A percentile compares a stretch with the other conserved stretches of the same genome.
Conservation (phyloP, 1,139 yeast species). For the Kurtzmaniella quercitrusa region DNA sequence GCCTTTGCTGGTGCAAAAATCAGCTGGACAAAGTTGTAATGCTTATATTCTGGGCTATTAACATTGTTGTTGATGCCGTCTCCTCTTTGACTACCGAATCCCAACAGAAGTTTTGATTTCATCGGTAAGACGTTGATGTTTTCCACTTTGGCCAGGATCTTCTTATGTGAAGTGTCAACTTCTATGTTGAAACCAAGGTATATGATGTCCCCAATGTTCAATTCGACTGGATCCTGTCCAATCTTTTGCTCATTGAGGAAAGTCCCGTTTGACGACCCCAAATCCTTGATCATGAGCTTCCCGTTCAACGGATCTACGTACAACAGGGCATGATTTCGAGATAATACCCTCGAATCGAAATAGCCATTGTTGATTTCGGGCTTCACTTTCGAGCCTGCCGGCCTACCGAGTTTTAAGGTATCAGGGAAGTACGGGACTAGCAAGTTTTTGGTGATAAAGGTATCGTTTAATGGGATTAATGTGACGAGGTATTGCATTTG, state of each 20-base stretch:
- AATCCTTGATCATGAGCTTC: constrained; percentile 72
- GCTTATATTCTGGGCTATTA: constrained; percentile 30
- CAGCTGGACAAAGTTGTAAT: constrained; percentile 41
- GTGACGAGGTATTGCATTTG: constrained; percentile 54
- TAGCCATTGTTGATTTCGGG: constrained; percentile 85
- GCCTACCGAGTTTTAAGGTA: constrained; percentile 84
- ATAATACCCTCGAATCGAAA: constrained; percentile 88
- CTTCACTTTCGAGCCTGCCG: constrained; percentile 64
- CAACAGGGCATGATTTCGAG: constrained; percentile 90
- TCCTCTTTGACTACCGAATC: neutral
- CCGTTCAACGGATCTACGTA: constrained; percentile 70
- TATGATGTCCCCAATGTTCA: constrained; percentile 71
- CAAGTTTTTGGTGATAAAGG: constrained; percentile 76
- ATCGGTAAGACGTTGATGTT: constrained; percentile 59
- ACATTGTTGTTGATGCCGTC: neutral
- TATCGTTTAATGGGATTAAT: constrained; percentile 69
- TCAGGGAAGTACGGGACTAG: constrained; percentile 81
- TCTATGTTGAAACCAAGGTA: constrained; percentile 93
- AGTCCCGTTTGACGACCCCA: constrained; percentile 92
- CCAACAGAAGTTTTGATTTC: constrained; percentile 9
- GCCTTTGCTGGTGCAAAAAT: constrained; percentile 18
- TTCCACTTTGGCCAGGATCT: constrained; percentile 77
- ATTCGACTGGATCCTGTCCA: constrained; percentile 57
- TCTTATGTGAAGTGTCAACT: constrained; percentile 75
- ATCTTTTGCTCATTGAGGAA: constrained; percentile 76